A percentile compares a stretch with the other conserved stretches of the same genome.
Conservation (phyloP, 805 yeast genomes). For the Candida verbasci region DNA sequence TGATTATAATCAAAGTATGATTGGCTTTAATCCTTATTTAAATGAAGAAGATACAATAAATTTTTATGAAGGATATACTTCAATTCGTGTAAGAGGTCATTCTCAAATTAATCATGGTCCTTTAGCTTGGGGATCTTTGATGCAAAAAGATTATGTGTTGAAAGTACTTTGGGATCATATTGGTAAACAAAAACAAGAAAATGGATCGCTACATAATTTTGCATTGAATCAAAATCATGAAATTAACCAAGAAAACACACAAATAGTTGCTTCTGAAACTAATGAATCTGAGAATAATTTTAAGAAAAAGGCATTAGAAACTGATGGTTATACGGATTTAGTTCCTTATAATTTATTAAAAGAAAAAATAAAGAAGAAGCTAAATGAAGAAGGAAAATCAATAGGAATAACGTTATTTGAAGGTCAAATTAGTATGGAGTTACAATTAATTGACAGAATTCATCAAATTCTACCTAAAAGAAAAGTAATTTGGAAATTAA, state of each 20-base stretch:
- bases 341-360: constrained; percentile 26
- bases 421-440: constrained; percentile 24
- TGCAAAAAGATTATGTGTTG: constrained; percentile 31
- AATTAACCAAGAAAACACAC: constrained; percentile 19
- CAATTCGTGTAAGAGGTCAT: constrained; percentile 25
- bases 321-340: constrained; percentile 31
- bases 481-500: constrained; percentile 35
- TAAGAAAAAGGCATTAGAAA: constrained; percentile 26
- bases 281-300: constrained; percentile 20
- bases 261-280: constrained; percentile 14
- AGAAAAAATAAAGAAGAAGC: constrained; percentile 10
- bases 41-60: constrained; percentile 27
- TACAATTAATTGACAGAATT: constrained; percentile 29
- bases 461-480: constrained; percentile 35
- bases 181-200: constrained; percentile 14
- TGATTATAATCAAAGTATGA: constrained; percentile 1
- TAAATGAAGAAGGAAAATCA: constrained; percentile 17
- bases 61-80: constrained; percentile 31
- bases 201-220: constrained; percentile 12
- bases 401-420: constrained; percentile 32
- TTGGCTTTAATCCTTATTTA: constrained; percentile 23
- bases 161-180: constrained; percentile 31
- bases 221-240: constrained; percentile 19
- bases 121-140: constrained; percentile 33
- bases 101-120: constrained; percentile 36